Evolutionary conservation across 805 yeast genomes (phyloP).

Genomic region (Metschnikowia bowlesiae): DNA sequence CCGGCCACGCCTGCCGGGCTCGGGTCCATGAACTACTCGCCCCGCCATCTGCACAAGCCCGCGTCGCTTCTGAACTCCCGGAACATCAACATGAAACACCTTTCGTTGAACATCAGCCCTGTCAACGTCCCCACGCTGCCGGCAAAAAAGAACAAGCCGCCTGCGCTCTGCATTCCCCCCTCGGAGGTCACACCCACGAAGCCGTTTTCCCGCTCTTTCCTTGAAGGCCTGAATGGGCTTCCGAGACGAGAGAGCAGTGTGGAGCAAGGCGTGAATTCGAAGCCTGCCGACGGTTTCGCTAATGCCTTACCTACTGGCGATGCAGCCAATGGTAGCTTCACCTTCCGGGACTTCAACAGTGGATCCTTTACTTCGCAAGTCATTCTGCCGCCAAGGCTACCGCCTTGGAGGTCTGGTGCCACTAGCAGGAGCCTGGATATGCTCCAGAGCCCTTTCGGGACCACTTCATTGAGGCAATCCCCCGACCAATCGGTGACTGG

Average conservation of each 20-base stretch:
- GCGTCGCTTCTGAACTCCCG: slow-evolving; percentile 22
- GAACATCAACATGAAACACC: slow-evolving; percentile 36
- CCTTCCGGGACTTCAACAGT: not conserved
- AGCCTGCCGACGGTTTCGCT: too few species aligned
- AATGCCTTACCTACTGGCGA: too few species aligned
- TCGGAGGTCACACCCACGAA: not conserved
- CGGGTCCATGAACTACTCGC: slow-evolving; percentile 32
- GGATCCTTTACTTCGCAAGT: not conserved
- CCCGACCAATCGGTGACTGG: not conserved
- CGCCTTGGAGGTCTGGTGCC: not conserved
- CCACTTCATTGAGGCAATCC: not conserved
- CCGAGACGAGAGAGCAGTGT: too few species aligned
- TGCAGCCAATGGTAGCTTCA: not conserved
- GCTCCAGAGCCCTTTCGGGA: slow-evolving; percentile 12
- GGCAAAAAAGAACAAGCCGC: slow-evolving; percentile 7
- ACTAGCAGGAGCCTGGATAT: not conserved
- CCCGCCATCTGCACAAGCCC: slow-evolving; percentile 33
- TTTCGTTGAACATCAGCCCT: slow-evolving; percentile 28
- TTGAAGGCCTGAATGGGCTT: too few species aligned
- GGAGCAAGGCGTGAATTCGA: too few species aligned
- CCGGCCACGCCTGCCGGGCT: slow-evolving; percentile 3
- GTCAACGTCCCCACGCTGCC: slow-evolving; percentile 1
- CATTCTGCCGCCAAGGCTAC: slow-evolving; percentile 1
- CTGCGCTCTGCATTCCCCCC: slow-evolving; percentile 9
- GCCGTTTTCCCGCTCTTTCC: not conserved